A percentile compares a stretch with the other conserved stretches of the same genome.
Conservation (phyloP, 2,329 filamentous ascomycete species). For the Knoxdaviesia capensis region DNA sequence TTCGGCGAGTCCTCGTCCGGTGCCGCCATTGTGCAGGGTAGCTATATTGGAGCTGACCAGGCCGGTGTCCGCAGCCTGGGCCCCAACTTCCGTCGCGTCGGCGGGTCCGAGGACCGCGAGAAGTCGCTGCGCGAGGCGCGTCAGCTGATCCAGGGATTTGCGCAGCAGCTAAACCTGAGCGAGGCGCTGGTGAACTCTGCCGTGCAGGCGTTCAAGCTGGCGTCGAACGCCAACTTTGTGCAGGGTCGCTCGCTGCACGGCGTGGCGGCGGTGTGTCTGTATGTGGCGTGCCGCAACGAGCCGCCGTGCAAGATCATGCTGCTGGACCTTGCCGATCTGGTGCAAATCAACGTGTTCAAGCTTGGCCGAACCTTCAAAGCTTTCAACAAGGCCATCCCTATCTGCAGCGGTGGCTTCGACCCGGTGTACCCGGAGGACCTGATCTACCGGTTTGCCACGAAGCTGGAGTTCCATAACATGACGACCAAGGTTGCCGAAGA, state of each 20-base stretch:
- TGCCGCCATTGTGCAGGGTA: slow-evolving; percentile 78
- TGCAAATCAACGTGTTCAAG: slow-evolving; percentile 73
- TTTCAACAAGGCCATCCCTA: slow-evolving; percentile 49
- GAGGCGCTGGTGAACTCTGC: slow-evolving; percentile 44
- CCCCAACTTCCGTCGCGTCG: slow-evolving; percentile 38
- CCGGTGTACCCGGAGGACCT: slow-evolving; percentile 75
- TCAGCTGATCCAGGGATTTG: slow-evolving; percentile 41
- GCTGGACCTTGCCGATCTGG: slow-evolving; percentile 81
- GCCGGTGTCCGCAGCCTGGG: slow-evolving; percentile 52
- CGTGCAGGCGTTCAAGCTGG: slow-evolving; percentile 57
- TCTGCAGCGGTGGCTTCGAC: slow-evolving; percentile 42
- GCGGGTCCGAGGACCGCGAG: slow-evolving; percentile 36
- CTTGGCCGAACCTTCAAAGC: slow-evolving; percentile 80
- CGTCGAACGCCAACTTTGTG: slow-evolving; percentile 55
- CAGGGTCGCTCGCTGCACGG: slow-evolving; percentile 71
- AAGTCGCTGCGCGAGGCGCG: slow-evolving; percentile 37
- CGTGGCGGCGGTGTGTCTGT: slow-evolving; percentile 79
- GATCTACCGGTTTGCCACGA: slow-evolving; percentile 76
- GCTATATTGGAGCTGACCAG: slow-evolving; percentile 70
- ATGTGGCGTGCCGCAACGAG: slow-evolving; percentile 66
- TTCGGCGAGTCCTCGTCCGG: slow-evolving; percentile 79
- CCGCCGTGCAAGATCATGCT: slow-evolving; percentile 73
- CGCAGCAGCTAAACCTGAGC: slow-evolving; percentile 35
- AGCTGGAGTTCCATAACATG: slow-evolving; percentile 72
- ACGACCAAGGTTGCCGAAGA: slow-evolving; percentile 75